Conservation (phyloP, 345 rosid genomes). For the Pseudoturritis turrita region DNA sequence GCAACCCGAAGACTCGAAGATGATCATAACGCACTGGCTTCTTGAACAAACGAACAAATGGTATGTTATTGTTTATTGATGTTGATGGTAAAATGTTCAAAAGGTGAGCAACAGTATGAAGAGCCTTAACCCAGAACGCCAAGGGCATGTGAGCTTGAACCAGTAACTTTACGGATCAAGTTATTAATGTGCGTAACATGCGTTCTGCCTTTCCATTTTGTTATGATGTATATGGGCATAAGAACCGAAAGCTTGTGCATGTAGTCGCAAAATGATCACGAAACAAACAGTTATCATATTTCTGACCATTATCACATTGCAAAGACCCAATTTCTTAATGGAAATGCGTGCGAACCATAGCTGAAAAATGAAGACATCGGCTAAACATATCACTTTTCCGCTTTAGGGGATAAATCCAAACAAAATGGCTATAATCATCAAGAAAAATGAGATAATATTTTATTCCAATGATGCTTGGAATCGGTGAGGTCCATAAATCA, state of each 20-base stretch:
- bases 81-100: too few relatives aligned
- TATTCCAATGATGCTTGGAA: neutral
- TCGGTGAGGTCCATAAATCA: neutral
- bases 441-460: neutral
- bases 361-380: neutral
- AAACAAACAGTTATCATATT: neutral
- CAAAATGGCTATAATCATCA: neutral
- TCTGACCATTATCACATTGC: neutral
- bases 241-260: neutral
- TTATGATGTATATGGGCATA: neutral
- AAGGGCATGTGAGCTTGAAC: neutral
- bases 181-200: neutral
- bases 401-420: neutral
- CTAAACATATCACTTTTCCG: neutral
- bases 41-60: too few relatives aligned
- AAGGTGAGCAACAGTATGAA: too few relatives aligned
- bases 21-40: too few relatives aligned
- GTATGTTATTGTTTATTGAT: too few relatives aligned
- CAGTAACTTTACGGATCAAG: fast-evolving
- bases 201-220: neutral
- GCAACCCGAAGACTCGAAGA: too few relatives aligned
- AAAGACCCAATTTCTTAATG: neutral
- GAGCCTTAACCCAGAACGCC: too few relatives aligned
- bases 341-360: neutral
- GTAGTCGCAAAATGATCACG: neutral